Conservation (phyloP, 176 grass and related monocot species). For the Metroxylon sagu region DNA sequence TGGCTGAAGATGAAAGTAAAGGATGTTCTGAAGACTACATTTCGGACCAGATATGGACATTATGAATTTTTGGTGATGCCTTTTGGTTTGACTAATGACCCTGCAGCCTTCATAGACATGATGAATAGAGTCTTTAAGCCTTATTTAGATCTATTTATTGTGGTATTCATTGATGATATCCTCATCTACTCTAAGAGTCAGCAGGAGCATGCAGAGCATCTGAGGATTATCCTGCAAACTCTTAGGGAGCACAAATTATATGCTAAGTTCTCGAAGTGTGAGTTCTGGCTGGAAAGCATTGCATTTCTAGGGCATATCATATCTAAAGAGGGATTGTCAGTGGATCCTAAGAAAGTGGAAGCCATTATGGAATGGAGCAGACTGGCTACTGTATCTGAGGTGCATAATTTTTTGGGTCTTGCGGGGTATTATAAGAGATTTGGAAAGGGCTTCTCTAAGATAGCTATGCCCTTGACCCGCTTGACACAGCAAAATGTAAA, state of each 20-base stretch:
- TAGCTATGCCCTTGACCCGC: no score
- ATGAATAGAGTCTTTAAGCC: not conserved
- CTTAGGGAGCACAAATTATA: not conserved
- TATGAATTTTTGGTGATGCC: no score
- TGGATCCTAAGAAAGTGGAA: no score
- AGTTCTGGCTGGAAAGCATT: not conserved
- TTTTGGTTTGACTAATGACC: constrained; percentile 6
- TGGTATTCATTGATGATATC: constrained; percentile 3
- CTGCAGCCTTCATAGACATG: not conserved
- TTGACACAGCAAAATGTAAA: no score
- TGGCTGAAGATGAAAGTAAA: no score
- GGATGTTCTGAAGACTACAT: no score
- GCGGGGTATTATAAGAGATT: not conserved
- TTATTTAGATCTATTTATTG: no score
- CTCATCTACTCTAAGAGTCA: no score
- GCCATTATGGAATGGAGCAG: not conserved
- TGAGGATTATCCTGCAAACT: no score
- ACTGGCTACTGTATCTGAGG: not conserved
- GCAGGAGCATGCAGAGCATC: no score
- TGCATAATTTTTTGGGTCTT: not conserved
- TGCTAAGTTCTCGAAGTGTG: not conserved
- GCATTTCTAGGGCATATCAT: not conserved
- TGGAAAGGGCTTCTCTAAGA: not conserved
- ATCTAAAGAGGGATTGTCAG: no score
- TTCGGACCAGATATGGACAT: no score